These are phyloP conservation scores for Phylloboletellus chloephorus DNA, from an alignment of 1,284 basidiomycete species.

Conservation along the genomic window DNA sequence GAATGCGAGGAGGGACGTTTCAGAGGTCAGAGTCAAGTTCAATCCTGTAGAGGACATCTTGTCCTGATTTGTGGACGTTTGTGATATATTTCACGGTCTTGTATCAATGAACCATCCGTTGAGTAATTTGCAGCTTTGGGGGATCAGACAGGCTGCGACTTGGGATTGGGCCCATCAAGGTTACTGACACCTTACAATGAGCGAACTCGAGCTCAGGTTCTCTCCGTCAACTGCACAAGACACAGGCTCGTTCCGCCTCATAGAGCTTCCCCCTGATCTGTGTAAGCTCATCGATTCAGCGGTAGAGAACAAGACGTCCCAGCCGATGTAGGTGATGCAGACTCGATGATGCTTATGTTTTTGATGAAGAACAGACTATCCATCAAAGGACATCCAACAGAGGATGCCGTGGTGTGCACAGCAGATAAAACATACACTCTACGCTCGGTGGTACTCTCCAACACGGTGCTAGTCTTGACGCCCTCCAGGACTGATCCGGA, in stretches of 20 bases:
- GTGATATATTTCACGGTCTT: not conserved
- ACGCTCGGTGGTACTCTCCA: slow-evolving; percentile 80
- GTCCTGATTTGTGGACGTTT: slow-evolving; percentile 7
- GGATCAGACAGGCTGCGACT: too few relatives aligned
- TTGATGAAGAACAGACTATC: slow-evolving; percentile 45
- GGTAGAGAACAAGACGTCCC: slow-evolving; percentile 25
- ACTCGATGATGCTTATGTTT: not conserved
- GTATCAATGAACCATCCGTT: too few relatives aligned
- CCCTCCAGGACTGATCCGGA: slow-evolving; percentile 38
- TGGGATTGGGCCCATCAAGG: too few relatives aligned
- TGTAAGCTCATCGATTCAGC: slow-evolving; percentile 47
- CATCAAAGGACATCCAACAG: slow-evolving; percentile 75
- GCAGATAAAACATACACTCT: slow-evolving; percentile 71
- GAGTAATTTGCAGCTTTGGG: too few relatives aligned
- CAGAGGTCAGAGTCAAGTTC: slow-evolving; percentile 77
- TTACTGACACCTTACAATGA: slow-evolving; percentile 20
- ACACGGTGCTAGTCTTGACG: slow-evolving; percentile 73
- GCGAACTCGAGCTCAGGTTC: slow-evolving; percentile 44
- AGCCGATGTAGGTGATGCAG: slow-evolving; percentile 16
- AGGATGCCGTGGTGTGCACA: slow-evolving; percentile 88
- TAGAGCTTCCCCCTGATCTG: slow-evolving; percentile 66
- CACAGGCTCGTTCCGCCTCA: slow-evolving; percentile 51
- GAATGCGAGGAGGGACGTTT: slow-evolving; percentile 62
- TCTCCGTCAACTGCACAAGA: slow-evolving; percentile 44
- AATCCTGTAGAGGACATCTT: slow-evolving; percentile 35